Evolutionary conservation across 139 green algal genomes (phyloP), one percentile per base, ranked within the genome.

Genomic region (Trebouxia sp.): DNA sequence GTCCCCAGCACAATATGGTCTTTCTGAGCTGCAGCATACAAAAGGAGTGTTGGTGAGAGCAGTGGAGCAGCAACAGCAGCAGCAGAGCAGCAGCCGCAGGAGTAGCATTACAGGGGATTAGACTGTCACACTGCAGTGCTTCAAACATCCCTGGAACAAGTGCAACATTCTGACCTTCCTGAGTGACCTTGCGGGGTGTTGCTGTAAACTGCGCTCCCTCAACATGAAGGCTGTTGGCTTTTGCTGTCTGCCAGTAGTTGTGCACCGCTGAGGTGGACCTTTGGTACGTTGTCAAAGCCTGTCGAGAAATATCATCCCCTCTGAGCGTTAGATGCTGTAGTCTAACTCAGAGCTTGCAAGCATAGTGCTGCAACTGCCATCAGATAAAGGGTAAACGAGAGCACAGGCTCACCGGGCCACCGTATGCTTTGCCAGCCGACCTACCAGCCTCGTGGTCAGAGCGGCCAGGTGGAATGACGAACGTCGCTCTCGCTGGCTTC

Each of bases 231-330:
- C 69, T 51, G 69, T 51, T 58, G 26, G 69, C 37, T 9, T 22
- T 35, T 77, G 69, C 42, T 51, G 42, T 55, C 41, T 77, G 41
- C 69, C 69, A 77, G 26, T 58, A 77, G 20, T 11, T n/a, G 11
- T 77, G 26, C 9, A 77, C 69, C 28, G 42, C 69, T 20, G 69
- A 30, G 39, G 69, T 55, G 11, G 69, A n/a, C 41, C 69, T 51
- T 24, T 77, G 69, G 8, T 77, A 77, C 17, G 69, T 77, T 15
- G 69, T 77, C 41, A 77, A n/a, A 77, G 69, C 42, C 69, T 77
- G 69, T 22, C 17, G 10, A 77, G 17, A 50, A n/a, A n/a, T n/a
- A n/a, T n/a, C n/a, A n/a, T n/a, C n/a, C n/a, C n/a, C n/a, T n/a
- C n/a, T n/a, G n/a, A n/a, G n/a, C n/a, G n/a, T n/a, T n/a, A n/a